Conservation (phyloP, 129 eudicot species). For the Helichrysum umbraculigerum region DNA sequence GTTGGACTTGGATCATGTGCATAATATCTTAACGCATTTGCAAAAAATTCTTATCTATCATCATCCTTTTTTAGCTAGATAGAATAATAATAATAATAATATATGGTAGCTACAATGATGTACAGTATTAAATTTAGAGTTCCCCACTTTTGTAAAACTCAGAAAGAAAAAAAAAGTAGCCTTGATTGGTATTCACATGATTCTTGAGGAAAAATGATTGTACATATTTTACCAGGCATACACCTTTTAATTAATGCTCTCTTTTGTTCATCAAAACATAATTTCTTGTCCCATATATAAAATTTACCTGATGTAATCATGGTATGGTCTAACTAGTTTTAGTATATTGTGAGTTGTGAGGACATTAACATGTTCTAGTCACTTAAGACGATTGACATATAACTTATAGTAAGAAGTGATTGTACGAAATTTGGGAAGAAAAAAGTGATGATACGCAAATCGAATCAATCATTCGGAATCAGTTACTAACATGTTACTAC, state of each 20-base stretch:
- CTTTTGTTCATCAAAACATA: not conserved
- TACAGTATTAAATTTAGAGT: not conserved
- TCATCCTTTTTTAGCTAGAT: not conserved
- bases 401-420: no score
- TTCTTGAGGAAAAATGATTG: constrained; percentile 28
- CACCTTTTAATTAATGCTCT: not conserved
- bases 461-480: no score
- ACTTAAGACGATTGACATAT: no score
- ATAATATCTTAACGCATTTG: no score
- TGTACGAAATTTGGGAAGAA: no score
- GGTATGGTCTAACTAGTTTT: not conserved
- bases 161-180: not conserved
- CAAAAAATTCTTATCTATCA: not conserved
- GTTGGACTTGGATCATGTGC: no score
- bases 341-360: not conserved
- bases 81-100: not conserved
- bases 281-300: no score
- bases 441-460: no score
- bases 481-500: no score
- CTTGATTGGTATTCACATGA: constrained; percentile 41
- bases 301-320: no score
- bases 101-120: not conserved
- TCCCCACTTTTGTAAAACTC: constrained; percentile 16
- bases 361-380: no score
- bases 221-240: constrained; percentile 1